phyloP scores from a whole-genome alignment of 805 yeast genomes.

The Vanderwaltozyma polyspora region DNA sequence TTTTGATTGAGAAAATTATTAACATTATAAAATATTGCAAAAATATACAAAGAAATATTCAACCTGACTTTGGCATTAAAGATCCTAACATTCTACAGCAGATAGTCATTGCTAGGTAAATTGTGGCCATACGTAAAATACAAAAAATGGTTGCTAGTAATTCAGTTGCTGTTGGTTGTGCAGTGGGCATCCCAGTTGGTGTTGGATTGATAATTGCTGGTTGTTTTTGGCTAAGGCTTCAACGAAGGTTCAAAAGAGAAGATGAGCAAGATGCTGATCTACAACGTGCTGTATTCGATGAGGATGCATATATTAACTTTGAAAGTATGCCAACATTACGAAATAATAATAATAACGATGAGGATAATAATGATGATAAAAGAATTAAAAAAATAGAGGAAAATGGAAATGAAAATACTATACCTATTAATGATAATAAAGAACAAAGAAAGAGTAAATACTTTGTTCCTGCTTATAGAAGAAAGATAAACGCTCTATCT shows the following conservation, averaged over 20 bases:
- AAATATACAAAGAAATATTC: too few species aligned
- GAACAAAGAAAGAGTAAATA: slow-evolving; percentile 1
- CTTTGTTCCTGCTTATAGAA: slow-evolving; percentile 31
- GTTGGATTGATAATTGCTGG: slow-evolving; percentile 28
- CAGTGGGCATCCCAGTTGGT: slow-evolving; percentile 41
- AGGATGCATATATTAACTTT: slow-evolving; percentile 28
- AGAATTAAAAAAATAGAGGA: not conserved
- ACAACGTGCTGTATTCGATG: slow-evolving; percentile 19
- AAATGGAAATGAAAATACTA: not conserved
- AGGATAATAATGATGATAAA: slow-evolving; percentile 1
- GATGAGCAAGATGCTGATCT: slow-evolving; percentile 27
- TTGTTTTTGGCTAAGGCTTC: slow-evolving; percentile 31
- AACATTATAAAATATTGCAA: too few species aligned
- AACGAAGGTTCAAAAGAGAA: slow-evolving; percentile 30
- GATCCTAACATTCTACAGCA: too few species aligned
- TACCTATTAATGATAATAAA: not conserved
- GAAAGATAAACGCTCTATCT: slow-evolving; percentile 21
- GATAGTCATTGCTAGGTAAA: too few species aligned
- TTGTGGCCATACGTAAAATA: too few species aligned
- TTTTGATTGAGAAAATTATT: too few species aligned
- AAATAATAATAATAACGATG: not conserved
- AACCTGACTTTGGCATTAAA: too few species aligned
- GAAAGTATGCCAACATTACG: slow-evolving; percentile 21
- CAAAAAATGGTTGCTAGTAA: too few species aligned
- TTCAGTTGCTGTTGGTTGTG: slow-evolving; percentile 38